Conservation (phyloP, 2,329 filamentous ascomycete genomes). For the Seiridium cupressi region DNA sequence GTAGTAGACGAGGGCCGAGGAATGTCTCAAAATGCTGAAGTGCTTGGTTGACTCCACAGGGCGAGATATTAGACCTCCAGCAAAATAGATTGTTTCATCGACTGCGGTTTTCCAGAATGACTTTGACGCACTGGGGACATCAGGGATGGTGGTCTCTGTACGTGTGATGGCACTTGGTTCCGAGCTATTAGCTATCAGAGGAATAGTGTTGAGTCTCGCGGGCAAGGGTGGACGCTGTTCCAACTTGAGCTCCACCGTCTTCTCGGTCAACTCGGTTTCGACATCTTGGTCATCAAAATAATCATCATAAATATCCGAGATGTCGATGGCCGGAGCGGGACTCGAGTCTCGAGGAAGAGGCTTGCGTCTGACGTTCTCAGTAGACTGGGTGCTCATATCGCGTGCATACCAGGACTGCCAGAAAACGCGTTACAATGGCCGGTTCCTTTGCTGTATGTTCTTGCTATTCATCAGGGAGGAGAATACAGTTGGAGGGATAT, state of each 20-base stretch:
- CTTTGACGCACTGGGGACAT: conserved; percentile 1
- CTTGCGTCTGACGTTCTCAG: neutral
- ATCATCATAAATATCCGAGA: conserved; percentile 7
- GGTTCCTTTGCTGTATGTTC: no score
- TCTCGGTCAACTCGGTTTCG: neutral
- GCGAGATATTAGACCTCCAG: conserved; percentile 61
- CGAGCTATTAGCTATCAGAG: neutral
- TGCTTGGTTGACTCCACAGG: conserved; percentile 65
- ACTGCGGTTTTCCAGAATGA: conserved; percentile 47
- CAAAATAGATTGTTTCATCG: conserved; percentile 62
- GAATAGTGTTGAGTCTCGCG: conserved; percentile 1
- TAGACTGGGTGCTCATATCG: neutral
- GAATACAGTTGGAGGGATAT: no score
- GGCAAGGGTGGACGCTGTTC: conserved; percentile 6
- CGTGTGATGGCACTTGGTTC: neutral
- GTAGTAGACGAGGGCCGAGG: conserved; percentile 63
- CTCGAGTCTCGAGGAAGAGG: neutral
- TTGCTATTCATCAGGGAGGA: no score
- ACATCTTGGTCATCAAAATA: conserved; percentile 6
- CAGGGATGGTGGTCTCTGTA: neutral
- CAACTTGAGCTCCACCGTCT: neutral
- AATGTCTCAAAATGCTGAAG: conserved; percentile 66
- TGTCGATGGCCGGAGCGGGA: neutral
- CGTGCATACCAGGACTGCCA: neutral
- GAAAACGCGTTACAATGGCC: no score